Conservation (phyloP, 306 rosid species). For the Vigna trinervia region DNA sequence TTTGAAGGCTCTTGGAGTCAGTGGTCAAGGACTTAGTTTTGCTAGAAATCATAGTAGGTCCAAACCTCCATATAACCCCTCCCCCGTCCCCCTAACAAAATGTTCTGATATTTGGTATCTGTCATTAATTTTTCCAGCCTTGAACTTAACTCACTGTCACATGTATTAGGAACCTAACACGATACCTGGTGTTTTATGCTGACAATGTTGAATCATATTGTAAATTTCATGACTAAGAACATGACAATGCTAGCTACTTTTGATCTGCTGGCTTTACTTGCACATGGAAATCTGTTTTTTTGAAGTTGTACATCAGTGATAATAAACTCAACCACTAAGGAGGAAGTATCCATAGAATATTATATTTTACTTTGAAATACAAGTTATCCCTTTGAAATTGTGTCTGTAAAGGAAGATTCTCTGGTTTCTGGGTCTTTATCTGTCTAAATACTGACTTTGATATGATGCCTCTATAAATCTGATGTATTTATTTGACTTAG, state of each 20-base stretch:
- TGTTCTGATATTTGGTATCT: not conserved
- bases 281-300: not conserved
- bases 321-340: not conserved
- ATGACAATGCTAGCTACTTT: not conserved
- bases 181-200: constrained; percentile 22
- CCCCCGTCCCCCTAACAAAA: not conserved
- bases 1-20: not conserved
- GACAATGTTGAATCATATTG: constrained; percentile 10
- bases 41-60: constrained; percentile 19
- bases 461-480: constrained; percentile 36
- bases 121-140: constrained; percentile 24
- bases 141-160: constrained; percentile 9
- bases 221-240: constrained; percentile 6
- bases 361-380: constrained; percentile 37
- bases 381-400: constrained; percentile 21
- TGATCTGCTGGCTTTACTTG: not conserved
- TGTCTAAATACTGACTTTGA: constrained; percentile 24
- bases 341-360: not conserved
- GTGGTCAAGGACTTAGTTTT: not conserved
- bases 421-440: constrained; percentile 26
- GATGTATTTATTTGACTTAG: constrained; percentile 53
- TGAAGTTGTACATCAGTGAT: not conserved
- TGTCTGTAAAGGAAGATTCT: constrained; percentile 25
- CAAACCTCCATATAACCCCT: constrained; percentile 15
- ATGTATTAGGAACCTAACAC: constrained; percentile 8